Conservation (phyloP, 2,329 filamentous ascomycete genomes). For the Fusarium sp. region DNA sequence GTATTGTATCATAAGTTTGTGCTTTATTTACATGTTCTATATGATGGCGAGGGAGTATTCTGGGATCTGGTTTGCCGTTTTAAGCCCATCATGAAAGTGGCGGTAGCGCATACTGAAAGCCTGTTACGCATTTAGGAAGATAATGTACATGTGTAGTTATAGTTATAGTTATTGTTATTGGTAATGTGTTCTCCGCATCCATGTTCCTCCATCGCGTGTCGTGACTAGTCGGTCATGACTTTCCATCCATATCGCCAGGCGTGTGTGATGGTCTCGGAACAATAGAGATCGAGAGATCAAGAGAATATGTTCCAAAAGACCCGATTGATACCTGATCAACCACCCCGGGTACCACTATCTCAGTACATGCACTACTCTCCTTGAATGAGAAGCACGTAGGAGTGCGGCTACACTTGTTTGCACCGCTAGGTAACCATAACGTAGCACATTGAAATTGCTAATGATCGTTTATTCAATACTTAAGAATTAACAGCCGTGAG, state of each 20-base stretch:
- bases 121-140: constrained; percentile 4
- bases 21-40: constrained; percentile 11
- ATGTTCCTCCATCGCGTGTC: background rate
- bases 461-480: background rate
- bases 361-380: background rate
- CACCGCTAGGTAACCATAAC: background rate
- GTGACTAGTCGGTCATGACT: background rate
- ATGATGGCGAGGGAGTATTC: constrained; percentile 11
- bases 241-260: background rate
- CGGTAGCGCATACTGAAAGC: background rate
- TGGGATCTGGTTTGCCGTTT: background rate
- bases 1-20: constrained; percentile 16
- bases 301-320: background rate
- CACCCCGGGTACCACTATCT: background rate
- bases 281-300: background rate
- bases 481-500: no score
- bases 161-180: background rate
- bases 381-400: background rate
- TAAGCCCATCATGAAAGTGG: background rate
- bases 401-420: background rate
- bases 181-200: background rate
- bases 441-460: background rate
- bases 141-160: constrained; percentile 1
- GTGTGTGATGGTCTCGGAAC: background rate
- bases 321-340: background rate